Conservation (phyloP, 108 stramenopile species). For the Seminavis robusta region DNA sequence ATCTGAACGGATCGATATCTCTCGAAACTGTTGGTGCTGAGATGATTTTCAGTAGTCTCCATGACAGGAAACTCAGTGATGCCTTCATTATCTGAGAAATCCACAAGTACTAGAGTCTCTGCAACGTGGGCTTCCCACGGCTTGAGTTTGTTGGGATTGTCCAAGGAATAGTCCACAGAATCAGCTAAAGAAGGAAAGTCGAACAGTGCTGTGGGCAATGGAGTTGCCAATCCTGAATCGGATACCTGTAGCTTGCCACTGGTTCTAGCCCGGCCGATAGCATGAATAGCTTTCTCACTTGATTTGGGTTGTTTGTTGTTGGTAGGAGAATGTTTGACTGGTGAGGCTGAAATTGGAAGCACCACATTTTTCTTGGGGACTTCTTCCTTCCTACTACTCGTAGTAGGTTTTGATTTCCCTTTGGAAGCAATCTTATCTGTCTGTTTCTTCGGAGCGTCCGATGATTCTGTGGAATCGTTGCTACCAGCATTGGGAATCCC, state of each 20-base stretch:
- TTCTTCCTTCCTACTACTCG: too few species aligned
- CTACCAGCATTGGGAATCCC: conserved; percentile 7
- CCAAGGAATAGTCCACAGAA: conserved; percentile 16
- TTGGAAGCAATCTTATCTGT: too few species aligned
- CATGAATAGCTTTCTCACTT: too few species aligned
- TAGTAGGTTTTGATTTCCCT: too few species aligned
- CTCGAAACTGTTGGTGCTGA: neutral
- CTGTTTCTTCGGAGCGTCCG: too few species aligned
- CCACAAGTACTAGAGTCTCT: conserved; percentile 26
- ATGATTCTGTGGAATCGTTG: conserved; percentile 6
- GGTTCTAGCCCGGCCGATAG: conserved; percentile 21
- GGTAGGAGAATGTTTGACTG: too few species aligned
- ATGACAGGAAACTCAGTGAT: conserved; percentile 1
- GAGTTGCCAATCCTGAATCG: conserved; percentile 12
- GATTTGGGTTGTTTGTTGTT: too few species aligned
- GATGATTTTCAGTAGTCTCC: neutral
- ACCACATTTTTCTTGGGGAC: too few species aligned
- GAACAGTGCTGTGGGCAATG: conserved; percentile 27
- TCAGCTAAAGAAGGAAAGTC: conserved; percentile 5
- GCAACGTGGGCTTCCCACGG: conserved; percentile 20
- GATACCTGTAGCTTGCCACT: conserved; percentile 28
- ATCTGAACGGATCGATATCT: conserved; percentile 13
- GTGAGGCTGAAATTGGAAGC: too few species aligned
- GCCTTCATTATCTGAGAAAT: conserved; percentile 48
- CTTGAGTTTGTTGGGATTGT: conserved; percentile 4